phyloP scores from a whole-genome alignment of 495 filamentous ascomycete genomes.

The Saxophila tyrrhenica region DNA sequence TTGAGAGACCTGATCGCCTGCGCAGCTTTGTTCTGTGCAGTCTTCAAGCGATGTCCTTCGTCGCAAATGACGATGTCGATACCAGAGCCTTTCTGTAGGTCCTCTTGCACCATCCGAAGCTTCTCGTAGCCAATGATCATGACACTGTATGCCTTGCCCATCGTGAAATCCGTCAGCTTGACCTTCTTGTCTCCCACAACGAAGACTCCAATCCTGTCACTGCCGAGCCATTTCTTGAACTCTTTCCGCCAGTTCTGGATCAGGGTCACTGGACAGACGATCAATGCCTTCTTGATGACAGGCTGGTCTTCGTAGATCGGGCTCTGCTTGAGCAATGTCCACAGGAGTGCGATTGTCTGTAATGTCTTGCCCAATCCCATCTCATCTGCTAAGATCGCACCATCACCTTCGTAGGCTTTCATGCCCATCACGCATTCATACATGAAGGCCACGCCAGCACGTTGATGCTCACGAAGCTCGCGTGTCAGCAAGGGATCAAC shows the following conservation, averaged over 20 bases:
- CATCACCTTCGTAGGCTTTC: constrained; percentile 56
- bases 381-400: constrained; percentile 70
- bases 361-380: constrained; percentile 77
- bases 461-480: constrained; percentile 62
- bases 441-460: constrained; percentile 64
- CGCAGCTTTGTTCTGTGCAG: constrained; percentile 69
- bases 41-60: constrained; percentile 73
- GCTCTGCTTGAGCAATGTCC: constrained; percentile 75
- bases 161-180: constrained; percentile 55
- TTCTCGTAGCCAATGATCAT: constrained; percentile 84
- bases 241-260: constrained; percentile 76
- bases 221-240: constrained; percentile 70
- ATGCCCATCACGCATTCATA: constrained; percentile 83
- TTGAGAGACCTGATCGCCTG: constrained; percentile 63
- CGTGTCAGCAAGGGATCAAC: constrained; percentile 60
- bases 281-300: constrained; percentile 65
- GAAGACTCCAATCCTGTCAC: constrained; percentile 66
- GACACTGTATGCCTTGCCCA: constrained; percentile 59
- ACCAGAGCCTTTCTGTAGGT: constrained; percentile 49
- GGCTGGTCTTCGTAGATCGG: constrained; percentile 50
- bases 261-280: constrained; percentile 70
- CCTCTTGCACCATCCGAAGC: constrained; percentile 55
- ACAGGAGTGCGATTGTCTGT: constrained; percentile 66
- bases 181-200: constrained; percentile 49
- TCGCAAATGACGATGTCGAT: constrained; percentile 74